Conservation (phyloP, 129 eudicot genomes). For the Arctium minus region DNA sequence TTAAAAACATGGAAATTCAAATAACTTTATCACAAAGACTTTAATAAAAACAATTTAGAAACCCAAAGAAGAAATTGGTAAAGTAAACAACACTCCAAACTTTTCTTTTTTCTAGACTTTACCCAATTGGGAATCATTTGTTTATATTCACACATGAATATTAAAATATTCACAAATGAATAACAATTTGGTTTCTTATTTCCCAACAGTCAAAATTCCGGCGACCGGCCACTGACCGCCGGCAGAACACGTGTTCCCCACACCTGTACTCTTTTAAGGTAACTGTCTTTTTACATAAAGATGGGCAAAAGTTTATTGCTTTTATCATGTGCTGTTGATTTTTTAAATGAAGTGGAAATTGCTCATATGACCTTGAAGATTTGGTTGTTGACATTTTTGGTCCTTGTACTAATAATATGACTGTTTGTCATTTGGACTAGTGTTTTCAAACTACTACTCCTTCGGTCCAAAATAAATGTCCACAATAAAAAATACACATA, state of each 20-base stretch:
- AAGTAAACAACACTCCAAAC: conserved; percentile 17
- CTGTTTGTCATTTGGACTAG: neutral
- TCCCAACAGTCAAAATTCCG: conserved; percentile 50
- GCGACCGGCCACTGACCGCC: conserved; percentile 23
- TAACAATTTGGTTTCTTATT: conserved; percentile 39
- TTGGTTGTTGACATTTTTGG: neutral
- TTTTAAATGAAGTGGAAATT: neutral
- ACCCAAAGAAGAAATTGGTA: conserved; percentile 21
- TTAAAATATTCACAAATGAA: conserved; percentile 3
- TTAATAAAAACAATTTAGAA: neutral
- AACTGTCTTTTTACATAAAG: conserved; percentile 21
- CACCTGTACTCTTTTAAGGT: conserved; percentile 27
- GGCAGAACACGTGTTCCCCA: conserved; percentile 28
- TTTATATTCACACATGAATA: neutral
- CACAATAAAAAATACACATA: too few species aligned
- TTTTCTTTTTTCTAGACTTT: neutral
- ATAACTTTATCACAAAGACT: neutral
- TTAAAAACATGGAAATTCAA: too few species aligned
- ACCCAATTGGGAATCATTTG: conserved; percentile 11
- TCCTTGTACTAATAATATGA: conserved; percentile 11
- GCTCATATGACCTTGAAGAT: neutral
- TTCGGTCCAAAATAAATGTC: too few species aligned
- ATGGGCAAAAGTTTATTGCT: conserved; percentile 12
- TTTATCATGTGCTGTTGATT: conserved; percentile 22
- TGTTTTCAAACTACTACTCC: neutral